Evolutionary conservation across 1,284 basidiomycete genomes (phyloP), one percentile per base, ranked within the genome.

Genomic region (Irpex sp.): DNA sequence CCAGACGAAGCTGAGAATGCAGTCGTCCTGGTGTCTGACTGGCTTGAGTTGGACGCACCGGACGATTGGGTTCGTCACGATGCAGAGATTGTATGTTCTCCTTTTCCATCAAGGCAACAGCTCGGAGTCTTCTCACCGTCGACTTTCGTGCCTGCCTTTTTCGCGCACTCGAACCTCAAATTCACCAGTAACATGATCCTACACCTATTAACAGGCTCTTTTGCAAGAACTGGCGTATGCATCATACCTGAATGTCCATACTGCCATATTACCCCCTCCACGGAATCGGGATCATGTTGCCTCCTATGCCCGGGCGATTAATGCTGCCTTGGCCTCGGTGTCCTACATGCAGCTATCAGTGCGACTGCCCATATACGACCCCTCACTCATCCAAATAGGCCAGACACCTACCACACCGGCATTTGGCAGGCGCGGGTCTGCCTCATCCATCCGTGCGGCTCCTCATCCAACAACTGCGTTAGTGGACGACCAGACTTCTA

Each of bases 11-110:
- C 91, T 1, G 88, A 92, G 62, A 82, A 82, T 39, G 79, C 93
- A 21, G 83, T 92, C 18, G 89, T 82, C 3, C 82, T 97, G 69
- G 82, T 91, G 8, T 94, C 94, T 14, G 91, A 93, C 62, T 99
- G 97, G 97, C 81, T 99, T 10, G 94, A 98, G 73, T 81, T 99
- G 48, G 97, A 99, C 76, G 89, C 94, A 10, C 78, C 84, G 1
- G 95, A 98, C 74, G 93, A 96, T 71, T 96, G 96, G 78, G 90
- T 99, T 62, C 86, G 97, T 52, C 92, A 96, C 68, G 97, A 99
- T 71, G 91, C 94, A 58, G 97, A 98, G 77, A 89, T 97, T 61
- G 94, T 94, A 73, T 74, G 88, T 80, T 51, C 61, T 58, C 48
- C 47, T 23, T 5, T 51, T 21, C 42, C 45, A 47, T 58, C 56